These are phyloP conservation scores for Botryotinia globosa DNA, from an alignment of 2,329 filamentous ascomycete species.

Conservation along the genomic window DNA sequence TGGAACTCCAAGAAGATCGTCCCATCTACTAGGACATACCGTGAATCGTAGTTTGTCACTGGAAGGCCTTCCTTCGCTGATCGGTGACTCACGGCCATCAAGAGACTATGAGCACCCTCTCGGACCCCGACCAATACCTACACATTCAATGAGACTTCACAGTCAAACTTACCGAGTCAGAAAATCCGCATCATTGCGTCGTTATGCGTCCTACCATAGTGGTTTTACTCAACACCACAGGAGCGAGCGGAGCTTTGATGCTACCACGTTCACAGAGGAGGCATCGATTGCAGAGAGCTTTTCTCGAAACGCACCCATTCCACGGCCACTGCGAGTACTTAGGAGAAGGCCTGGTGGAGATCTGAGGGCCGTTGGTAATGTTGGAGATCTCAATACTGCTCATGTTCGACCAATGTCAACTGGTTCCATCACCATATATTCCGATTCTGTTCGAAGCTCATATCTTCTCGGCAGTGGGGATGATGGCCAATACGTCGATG, in stretches of 20 bases:
- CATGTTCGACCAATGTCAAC: conserved; percentile 53
- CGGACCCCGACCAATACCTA: conserved; percentile 28
- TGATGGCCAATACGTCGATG: conserved; percentile 46
- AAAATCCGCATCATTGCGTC: conserved; percentile 51
- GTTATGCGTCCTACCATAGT: conserved; percentile 61
- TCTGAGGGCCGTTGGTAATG: conserved; percentile 64
- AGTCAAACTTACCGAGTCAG: conserved; percentile 44
- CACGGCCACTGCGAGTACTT: conserved; percentile 59
- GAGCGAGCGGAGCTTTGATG: conserved; percentile 60
- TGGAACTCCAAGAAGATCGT: conserved; percentile 54
- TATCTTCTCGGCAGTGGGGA: conserved; percentile 44
- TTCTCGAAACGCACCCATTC: conserved; percentile 46
- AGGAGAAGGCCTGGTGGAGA: conserved; percentile 73
- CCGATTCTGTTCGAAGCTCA: conserved; percentile 59
- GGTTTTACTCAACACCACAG: conserved; percentile 47
- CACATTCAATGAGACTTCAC: conserved; percentile 26
- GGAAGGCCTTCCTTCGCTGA: conserved; percentile 35
- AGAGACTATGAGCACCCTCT: conserved; percentile 30
- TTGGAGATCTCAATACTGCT: conserved; percentile 56
- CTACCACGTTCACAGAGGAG: conserved; percentile 53
- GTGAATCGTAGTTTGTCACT: conserved; percentile 39
- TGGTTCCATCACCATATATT: conserved; percentile 58
- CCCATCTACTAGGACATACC: conserved; percentile 48
- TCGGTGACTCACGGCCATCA: conserved; percentile 30
- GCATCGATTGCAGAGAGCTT: conserved; percentile 46